Evolutionary conservation across 768 basidiomycete species (phyloP).

Genomic region (Ramaria rubella): DNA sequence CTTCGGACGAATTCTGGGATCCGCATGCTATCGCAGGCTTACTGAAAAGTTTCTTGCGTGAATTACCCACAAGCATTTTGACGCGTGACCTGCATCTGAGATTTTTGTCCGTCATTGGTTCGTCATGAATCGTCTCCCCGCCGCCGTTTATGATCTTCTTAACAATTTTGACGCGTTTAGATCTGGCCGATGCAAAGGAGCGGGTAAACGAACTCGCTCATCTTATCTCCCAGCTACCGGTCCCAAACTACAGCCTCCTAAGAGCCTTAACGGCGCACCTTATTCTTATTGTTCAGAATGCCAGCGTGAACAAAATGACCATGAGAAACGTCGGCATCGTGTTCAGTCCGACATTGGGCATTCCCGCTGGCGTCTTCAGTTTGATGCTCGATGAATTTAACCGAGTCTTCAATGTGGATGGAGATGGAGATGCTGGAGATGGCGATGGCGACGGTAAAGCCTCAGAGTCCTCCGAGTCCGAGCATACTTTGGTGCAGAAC

Average conservation of each 20-base stretch:
- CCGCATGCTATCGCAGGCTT: slow-evolving; percentile 96
- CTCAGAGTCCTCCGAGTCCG: slow-evolving; percentile 7
- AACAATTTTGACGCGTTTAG: slow-evolving; percentile 35
- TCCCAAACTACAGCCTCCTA: slow-evolving; percentile 89
- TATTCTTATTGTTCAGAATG: slow-evolving; percentile 90
- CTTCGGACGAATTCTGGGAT: slow-evolving; percentile 91
- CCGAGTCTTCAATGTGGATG: slow-evolving; percentile 81
- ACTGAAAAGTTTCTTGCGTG: slow-evolving; percentile 88
- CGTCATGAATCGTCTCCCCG: slow-evolving; percentile 25
- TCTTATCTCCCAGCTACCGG: slow-evolving; percentile 80
- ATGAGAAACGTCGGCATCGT: slow-evolving; percentile 98
- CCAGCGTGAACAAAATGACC: slow-evolving; percentile 92
- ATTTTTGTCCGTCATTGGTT: slow-evolving; percentile 91
- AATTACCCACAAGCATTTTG: slow-evolving; percentile 86
- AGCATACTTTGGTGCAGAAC: slow-evolving; percentile 32
- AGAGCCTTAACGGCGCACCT: slow-evolving; percentile 93
- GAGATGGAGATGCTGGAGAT: slow-evolving; percentile 28
- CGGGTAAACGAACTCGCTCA: slow-evolving; percentile 80
- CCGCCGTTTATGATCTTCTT: slow-evolving; percentile 13
- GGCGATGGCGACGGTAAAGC: slow-evolving; percentile 25
- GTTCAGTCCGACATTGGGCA: slow-evolving; percentile 94
- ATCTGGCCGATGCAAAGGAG: slow-evolving; percentile 83
- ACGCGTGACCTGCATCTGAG: slow-evolving; percentile 86
- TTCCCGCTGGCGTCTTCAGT: slow-evolving; percentile 96
- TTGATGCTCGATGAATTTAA: slow-evolving; percentile 92